Conservation (phyloP, 441 rosid species). For the Eruca vesicaria region DNA sequence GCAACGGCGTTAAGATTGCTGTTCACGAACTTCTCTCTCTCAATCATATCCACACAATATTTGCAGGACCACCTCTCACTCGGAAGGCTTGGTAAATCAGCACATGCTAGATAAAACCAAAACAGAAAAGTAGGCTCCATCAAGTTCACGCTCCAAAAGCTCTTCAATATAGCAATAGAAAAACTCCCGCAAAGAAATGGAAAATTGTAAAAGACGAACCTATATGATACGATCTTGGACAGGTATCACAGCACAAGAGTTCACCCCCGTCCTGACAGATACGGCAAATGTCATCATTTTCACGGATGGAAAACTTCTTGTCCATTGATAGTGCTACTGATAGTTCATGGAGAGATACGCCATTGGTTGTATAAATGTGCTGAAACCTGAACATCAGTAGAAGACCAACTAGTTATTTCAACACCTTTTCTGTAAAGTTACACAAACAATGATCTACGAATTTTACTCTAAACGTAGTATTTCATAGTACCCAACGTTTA, state of each 20-base stretch:
- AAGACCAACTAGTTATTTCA: conserved; percentile 4
- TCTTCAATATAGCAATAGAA: neutral
- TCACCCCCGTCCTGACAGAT: conserved; percentile 85
- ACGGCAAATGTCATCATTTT: conserved; percentile 88
- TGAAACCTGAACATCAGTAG: conserved; percentile 59
- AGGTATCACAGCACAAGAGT: conserved; percentile 89
- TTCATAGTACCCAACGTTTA: neutral
- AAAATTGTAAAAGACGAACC: conserved; percentile 41
- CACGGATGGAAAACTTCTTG: conserved; percentile 49
- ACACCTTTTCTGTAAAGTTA: neutral
- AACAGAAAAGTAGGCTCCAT: conserved; percentile 3
- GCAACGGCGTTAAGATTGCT: conserved; percentile 78
- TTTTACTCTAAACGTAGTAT: neutral
- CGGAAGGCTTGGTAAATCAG: conserved; percentile 52
- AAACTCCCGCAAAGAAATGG: neutral
- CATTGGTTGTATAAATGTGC: conserved; percentile 92
- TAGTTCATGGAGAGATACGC: conserved; percentile 93
- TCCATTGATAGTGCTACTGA: conserved; percentile 60
- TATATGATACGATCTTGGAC: conserved; percentile 92
- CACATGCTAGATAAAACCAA: conserved; percentile 41
- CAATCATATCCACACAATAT: conserved; percentile 57
- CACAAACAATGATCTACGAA: neutral
- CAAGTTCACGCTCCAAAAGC: neutral
- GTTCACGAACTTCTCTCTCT: conserved; percentile 71
- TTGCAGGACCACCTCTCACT: conserved; percentile 79